Evolutionary conservation across 164 flowering plant genomes (phyloP), one percentile per base, ranked within the genome.

Genomic region (Vitis riparia): DNA sequence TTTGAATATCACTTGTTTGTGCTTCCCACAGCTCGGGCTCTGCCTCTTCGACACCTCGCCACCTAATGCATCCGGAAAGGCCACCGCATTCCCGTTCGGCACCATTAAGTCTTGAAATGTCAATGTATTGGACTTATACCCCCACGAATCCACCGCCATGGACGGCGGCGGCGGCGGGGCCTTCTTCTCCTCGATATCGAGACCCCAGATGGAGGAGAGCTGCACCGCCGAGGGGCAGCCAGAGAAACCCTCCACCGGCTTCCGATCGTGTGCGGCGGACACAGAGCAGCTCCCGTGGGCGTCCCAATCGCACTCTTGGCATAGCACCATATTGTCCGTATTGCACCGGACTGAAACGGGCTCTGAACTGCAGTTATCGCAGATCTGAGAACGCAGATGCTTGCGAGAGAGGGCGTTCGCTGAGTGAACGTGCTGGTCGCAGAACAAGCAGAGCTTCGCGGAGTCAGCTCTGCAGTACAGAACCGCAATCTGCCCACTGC

Each of bases 381-480:
- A 74, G 81, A 83, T 77, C 71, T 59, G 81, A 2, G 72, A 75
- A 9, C 86, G 77, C 8, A 70, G 1, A 64, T 83, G 86, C 71
- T 76, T 79, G 49, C 71, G 63, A 3, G 86, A 76, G 17, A 83
- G 81, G 0, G 78, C 56, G 73, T 83, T 81, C 32, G 84, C 84
- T 0, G 86, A 76, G 79, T 83, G 86, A 11, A 83, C 79, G 5
- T 70, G 76, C 13, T 69, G 77, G 67, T 83, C 86, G 68, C 86
- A 83, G 68, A 77, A 66, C 63, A 83, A 51, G 51, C 86, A 84
- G 29, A 94, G 94, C 81, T 85, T 89, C 0, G 97, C 97, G 0
- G 86, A 82, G 77, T 92, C 97, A 2, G 98, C 95, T 68, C 90
- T 65, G 74, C 98, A 94, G 80, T 79, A 90, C 15, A 94, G 73